Conservation (phyloP, 805 yeast species). For the Wickerhamomyces chaumierensis region DNA sequence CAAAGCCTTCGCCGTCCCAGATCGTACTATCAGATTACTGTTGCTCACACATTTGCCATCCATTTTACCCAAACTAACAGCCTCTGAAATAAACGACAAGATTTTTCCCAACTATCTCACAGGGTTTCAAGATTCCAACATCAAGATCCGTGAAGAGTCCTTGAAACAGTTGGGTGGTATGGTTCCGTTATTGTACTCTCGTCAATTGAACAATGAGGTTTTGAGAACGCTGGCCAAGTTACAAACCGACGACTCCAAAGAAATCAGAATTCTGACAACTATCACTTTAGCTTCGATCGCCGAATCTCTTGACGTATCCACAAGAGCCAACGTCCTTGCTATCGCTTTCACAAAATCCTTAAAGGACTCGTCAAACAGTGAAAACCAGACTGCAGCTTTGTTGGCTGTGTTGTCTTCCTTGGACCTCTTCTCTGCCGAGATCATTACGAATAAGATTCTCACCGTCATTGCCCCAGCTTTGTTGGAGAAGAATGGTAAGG, state of each 20-base stretch:
- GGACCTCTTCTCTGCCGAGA: constrained; percentile 58
- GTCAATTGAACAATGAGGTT: constrained; percentile 81
- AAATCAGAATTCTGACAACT: constrained; percentile 69
- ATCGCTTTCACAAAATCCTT: constrained; percentile 82
- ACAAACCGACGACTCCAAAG: constrained; percentile 66
- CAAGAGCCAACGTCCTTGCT: constrained; percentile 65
- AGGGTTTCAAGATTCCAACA: constrained; percentile 81
- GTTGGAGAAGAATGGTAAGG: constrained; percentile 60
- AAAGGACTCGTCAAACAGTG: constrained; percentile 67
- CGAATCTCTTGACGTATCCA: constrained; percentile 35
- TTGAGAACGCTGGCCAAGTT: constrained; percentile 71
- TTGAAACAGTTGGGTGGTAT: constrained; percentile 51
- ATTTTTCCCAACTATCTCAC: constrained; percentile 59
- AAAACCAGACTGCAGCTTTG: constrained; percentile 66
- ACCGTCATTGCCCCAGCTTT: constrained; percentile 80
- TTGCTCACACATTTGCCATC: constrained; percentile 48
- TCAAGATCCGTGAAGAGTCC: constrained; percentile 71
- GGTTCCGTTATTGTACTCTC: constrained; percentile 54
- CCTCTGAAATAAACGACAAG: constrained; percentile 53
- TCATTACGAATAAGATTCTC: constrained; percentile 68
- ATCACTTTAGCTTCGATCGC: constrained; percentile 60
- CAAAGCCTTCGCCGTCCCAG: constrained; percentile 50
- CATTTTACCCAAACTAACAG: constrained; percentile 38
- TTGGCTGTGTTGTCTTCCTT: constrained; percentile 57
- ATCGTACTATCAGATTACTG: constrained; percentile 68